Evolutionary conservation across 177 flowering plant species (phyloP).

Genomic region (Telopea speciosissima): DNA sequence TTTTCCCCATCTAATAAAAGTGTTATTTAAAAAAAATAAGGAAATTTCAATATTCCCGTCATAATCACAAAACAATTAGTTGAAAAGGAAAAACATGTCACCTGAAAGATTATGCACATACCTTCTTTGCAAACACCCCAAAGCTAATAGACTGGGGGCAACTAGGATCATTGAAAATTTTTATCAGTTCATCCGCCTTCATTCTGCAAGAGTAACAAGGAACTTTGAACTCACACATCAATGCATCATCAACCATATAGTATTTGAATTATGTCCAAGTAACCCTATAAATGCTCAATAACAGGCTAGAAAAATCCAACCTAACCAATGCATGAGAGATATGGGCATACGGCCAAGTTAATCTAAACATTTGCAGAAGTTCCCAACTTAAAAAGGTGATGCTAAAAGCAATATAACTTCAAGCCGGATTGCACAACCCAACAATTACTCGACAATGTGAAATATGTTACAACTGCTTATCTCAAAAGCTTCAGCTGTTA

Average conservation of each 20-base stretch:
- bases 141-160: slow-evolving; percentile 66
- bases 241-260: neutral
- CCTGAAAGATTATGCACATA: slow-evolving; percentile 15
- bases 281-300: neutral
- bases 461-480: no score
- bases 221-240: neutral
- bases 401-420: neutral
- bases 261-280: neutral
- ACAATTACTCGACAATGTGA: no score
- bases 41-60: no score
- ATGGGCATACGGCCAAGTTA: neutral
- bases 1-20: no score
- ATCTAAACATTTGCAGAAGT: no score
- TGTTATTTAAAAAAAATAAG: no score
- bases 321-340: neutral
- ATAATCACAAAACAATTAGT: no score
- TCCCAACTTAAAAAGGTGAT: no score
- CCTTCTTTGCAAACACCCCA: slow-evolving; percentile 73
- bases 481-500: no score
- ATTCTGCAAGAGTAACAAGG: slow-evolving; percentile 32
- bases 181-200: slow-evolving; percentile 54
- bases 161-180: slow-evolving; percentile 50
- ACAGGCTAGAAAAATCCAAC: neutral
- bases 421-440: neutral
- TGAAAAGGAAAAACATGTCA: neutral